Evolutionary conservation across 495 filamentous ascomycete species (phyloP), one percentile per base, ranked within the genome.

Genomic region (Tuber brumale): DNA sequence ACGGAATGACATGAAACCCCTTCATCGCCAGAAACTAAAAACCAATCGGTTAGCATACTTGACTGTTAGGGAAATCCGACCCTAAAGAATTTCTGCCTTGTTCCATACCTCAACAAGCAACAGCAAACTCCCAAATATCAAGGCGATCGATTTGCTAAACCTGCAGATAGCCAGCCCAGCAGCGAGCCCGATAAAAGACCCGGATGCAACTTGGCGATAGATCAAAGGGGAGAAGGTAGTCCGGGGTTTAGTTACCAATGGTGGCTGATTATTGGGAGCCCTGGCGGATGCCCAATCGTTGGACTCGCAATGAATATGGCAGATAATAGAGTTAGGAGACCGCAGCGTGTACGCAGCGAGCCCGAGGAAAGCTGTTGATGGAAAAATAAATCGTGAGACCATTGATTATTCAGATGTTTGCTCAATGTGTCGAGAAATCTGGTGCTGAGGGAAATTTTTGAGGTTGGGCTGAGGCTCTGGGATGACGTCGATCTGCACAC

Each of bases 181-280:
- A 31, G 75, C 80, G 12, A 82, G 42, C 21, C 81, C 81, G 19
- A 82, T 66, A 70, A 82, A 82, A 39, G 80, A 82, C 8, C 81
- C 81, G 3, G 77, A 82, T 41, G 80, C 77, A 21, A 82, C 70
- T 70, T 82, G 81, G 31, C 81, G 71, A 69, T 82, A 82, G 39
- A 82, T 35, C 5, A 78, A 19, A 19, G 81, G 81, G 27, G 81
- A 80, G 46, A 80, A 80, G 3, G 31, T 71, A 31, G 75, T 41
- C 71, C 73, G 78, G 46, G 76, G 37, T 35, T 74, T 27, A 42
- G 70, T 72, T 72, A 76, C n/a, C 35, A 45, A 45, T 43, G 48
- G 16, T 12, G 45, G 5, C 46, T 57, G 74, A 8, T 61, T 57
- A 5, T 66, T 66, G 18, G 57, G 27, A 35, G 27, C 16, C 57